Evolutionary conservation across 2,329 filamentous ascomycete species (phyloP), one percentile per base, ranked within the genome.

Genomic region (Fusarium annulatum): DNA sequence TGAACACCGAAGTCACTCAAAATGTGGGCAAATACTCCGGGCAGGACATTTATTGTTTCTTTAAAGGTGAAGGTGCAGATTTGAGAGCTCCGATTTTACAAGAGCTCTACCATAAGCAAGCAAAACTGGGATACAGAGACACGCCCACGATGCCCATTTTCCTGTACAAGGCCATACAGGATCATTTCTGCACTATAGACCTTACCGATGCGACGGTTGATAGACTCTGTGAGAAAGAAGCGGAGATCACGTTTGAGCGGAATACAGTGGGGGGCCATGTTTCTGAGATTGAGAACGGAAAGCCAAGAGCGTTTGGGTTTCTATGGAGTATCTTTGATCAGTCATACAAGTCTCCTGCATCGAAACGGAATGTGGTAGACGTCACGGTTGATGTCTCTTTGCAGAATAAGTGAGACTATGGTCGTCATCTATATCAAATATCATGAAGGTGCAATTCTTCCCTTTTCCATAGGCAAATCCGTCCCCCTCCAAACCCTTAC

Each of bases 91-190:
- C 61, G 4, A 77, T 56, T 9, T 56, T 69, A 7, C 67, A 72
- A 26, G 60, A 71, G 0, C 69, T 80, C 9, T 79, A 81, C 28
- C 70, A 80, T 23, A 56, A 72, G 9, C 77, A 82, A 41, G 79
- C 77, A 53, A 71, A 78, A 18, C 70, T 79, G 34, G 81, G 82
- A 3, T 65, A 77, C 34, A 81, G 85, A 56, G 84, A 83, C 2
- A 76, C 82, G 0, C 87, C 86, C 0, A 67, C 79, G 16, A 85
- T 87, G 75, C 87, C 87, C 0, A 59, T 88, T 11, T 86, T 86
- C 67, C 75, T 86, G 7, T 88, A 88, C 77, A 88, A 88, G 68
- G 84, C 86, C 1, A 81, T 85, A 23, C 66, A 75, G 5, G 87
- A 89, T 42, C 83, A 88, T 60, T 78, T 86, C 56, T 84, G 82